phyloP scores from a whole-genome alignment of 140 eudicot species.

The Erigeron philadelphicus region DNA sequence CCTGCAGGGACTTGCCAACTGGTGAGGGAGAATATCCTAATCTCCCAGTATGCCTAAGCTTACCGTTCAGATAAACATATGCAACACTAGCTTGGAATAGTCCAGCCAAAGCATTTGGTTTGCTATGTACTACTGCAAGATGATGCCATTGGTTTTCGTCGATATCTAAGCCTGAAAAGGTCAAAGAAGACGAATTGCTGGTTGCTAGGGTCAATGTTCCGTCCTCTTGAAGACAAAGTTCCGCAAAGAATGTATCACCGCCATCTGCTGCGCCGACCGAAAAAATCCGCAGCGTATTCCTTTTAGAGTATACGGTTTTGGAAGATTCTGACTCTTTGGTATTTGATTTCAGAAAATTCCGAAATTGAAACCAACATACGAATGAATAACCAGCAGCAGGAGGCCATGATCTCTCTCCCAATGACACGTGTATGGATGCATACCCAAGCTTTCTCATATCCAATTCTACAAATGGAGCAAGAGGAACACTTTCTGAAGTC shows the following conservation, averaged over 20 bases:
- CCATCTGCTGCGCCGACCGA: slow-evolving; percentile 78
- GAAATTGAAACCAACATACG: slow-evolving; percentile 91
- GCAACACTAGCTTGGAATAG: slow-evolving; percentile 94
- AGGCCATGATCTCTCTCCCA: slow-evolving; percentile 99
- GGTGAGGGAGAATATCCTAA: slow-evolving; percentile 96
- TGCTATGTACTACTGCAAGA: slow-evolving; percentile 90
- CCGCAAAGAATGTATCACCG: slow-evolving; percentile 72
- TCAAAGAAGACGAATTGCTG: slow-evolving; percentile 77
- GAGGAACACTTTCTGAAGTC: slow-evolving; percentile 60
- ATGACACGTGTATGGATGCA: slow-evolving; percentile 83
- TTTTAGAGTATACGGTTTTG: slow-evolving; percentile 42
- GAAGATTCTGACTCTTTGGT: slow-evolving; percentile 48
- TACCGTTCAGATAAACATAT: slow-evolving; percentile 83
- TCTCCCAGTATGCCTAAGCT: slow-evolving; percentile 82
- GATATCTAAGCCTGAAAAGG: slow-evolving; percentile 80
- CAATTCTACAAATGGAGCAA: slow-evolving; percentile 91
- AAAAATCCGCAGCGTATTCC: slow-evolving; percentile 56
- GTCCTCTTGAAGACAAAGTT: slow-evolving; percentile 80
- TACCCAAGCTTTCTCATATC: slow-evolving; percentile 90
- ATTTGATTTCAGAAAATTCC: slow-evolving; percentile 55
- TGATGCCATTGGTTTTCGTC: slow-evolving; percentile 96
- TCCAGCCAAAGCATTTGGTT: slow-evolving; percentile 98
- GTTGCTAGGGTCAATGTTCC: slow-evolving; percentile 85
- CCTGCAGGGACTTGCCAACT: slow-evolving; percentile 80
- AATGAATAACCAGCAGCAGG: slow-evolving; percentile 99